Evolutionary conservation across 2,329 filamentous ascomycete genomes (phyloP).

Genomic region (Eurotiales sp.): DNA sequence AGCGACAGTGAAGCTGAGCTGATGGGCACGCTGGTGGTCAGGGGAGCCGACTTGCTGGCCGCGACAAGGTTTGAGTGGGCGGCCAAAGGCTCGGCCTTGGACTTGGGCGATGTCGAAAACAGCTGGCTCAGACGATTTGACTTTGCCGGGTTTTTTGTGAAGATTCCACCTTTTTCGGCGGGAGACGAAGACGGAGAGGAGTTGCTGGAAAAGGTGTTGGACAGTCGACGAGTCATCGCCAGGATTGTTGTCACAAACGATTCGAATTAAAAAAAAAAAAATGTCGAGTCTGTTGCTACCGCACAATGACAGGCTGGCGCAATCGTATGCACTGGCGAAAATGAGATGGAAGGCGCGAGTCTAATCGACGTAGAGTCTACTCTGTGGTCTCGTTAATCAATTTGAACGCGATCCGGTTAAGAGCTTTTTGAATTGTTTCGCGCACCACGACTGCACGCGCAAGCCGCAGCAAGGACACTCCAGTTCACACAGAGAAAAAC

Average conservation of each 20-base stretch:
- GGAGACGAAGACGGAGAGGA: constrained; percentile 36
- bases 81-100: constrained; percentile 56
- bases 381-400: neutral
- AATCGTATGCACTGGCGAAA: neutral
- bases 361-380: neutral
- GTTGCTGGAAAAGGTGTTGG: constrained; percentile 56
- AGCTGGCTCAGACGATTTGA: constrained; percentile 75
- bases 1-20: constrained; percentile 71
- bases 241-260: constrained; percentile 1
- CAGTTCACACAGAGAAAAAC: neutral
- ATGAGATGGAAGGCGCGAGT: no score
- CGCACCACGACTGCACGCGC: neutral
- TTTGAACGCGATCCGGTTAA: neutral
- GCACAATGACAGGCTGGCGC: neutral
- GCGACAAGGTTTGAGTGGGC: constrained; percentile 62
- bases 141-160: constrained; percentile 54
- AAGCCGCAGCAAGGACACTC: neutral
- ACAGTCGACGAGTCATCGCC: constrained; percentile 62
- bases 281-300: neutral
- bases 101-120: constrained; percentile 76
- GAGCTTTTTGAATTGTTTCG: neutral
- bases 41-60: constrained; percentile 53
- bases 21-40: constrained; percentile 57
- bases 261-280: neutral
- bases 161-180: constrained; percentile 52